Percentiles rank a stretch among this genome's conserved stretches.
Conservation (phyloP, 2,329 filamentous ascomycete species). For the Pyrenochaeta sp. region DNA sequence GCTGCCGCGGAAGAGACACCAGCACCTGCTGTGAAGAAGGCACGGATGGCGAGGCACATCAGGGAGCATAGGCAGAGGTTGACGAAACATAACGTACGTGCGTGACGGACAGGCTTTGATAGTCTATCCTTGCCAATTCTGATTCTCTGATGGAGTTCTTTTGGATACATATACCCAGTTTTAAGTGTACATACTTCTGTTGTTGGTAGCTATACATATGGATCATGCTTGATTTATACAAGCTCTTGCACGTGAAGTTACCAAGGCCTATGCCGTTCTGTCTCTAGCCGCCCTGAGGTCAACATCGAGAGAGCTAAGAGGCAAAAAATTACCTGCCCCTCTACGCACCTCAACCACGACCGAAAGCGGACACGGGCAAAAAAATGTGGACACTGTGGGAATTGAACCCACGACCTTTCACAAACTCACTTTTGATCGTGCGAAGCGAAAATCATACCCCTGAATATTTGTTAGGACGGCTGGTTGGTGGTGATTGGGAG, state of each 20-base stretch:
- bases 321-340: no score
- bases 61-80: constrained; percentile 25
- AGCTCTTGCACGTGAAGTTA: no score
- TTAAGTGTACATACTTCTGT: not conserved
- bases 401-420: constrained; percentile 38
- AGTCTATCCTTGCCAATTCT: not conserved
- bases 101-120: not conserved
- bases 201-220: not conserved
- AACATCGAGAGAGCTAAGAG: no score
- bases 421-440: constrained; percentile 21
- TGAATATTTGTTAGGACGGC: not conserved
- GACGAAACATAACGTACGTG: constrained; percentile 18
- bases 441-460: constrained; percentile 28
- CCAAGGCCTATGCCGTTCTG: no score
- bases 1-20: constrained; percentile 1
- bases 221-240: not conserved
- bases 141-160: not conserved
- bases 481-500: no score
- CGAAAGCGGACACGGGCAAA: no score
- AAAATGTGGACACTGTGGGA: constrained; percentile 31
- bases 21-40: constrained; percentile 12
- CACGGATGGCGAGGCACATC: constrained; percentile 22
- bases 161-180: constrained; percentile 1
- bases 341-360: no score
- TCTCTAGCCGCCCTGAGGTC: no score